A percentile compares a stretch with the other conserved stretches of the same genome.
Evolutionary conservation across 768 basidiomycete species (phyloP).

Genomic region (Collybiopsis confluens): DNA sequence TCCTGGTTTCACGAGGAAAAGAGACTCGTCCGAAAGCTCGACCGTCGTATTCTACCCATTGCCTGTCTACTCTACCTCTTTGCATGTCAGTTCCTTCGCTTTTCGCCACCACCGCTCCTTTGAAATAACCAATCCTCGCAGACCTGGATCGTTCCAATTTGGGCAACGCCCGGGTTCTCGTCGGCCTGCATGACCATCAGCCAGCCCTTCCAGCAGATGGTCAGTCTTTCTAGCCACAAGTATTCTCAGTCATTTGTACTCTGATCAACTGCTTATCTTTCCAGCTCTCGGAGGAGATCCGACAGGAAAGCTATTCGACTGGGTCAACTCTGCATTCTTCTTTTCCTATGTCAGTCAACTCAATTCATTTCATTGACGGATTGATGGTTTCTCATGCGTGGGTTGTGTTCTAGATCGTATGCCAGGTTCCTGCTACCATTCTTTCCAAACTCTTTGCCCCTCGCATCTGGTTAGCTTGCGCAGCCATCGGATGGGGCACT

Average conservation of each 20-base stretch:
- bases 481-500: constrained; percentile 73
- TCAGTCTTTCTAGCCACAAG: too few species aligned
- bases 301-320: constrained; percentile 68
- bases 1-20: constrained; percentile 35
- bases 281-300: constrained; percentile 58
- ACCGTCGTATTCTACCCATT: constrained; percentile 64
- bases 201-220: constrained; percentile 62
- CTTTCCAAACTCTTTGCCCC: constrained; percentile 67
- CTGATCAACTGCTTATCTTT: too few species aligned
- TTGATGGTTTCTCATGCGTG: neutral
- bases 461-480: constrained; percentile 58
- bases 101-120: neutral
- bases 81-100: constrained; percentile 51
- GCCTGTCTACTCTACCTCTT: constrained; percentile 72
- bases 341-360: constrained; percentile 65
- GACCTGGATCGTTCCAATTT: constrained; percentile 75
- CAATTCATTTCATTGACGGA: neutral
- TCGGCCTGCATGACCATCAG: neutral
- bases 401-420: constrained; percentile 53
- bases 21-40: constrained; percentile 59
- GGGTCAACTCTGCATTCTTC: constrained; percentile 75
- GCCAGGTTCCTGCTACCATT: constrained; percentile 63
- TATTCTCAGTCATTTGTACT: too few species aligned
- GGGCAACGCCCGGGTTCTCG: constrained; percentile 65
- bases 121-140: constrained; percentile 15